Evolutionary conservation across 352 stramenopile genomes (phyloP), one percentile per base, ranked within the genome.

Genomic region (Globisporangium middletonii): DNA sequence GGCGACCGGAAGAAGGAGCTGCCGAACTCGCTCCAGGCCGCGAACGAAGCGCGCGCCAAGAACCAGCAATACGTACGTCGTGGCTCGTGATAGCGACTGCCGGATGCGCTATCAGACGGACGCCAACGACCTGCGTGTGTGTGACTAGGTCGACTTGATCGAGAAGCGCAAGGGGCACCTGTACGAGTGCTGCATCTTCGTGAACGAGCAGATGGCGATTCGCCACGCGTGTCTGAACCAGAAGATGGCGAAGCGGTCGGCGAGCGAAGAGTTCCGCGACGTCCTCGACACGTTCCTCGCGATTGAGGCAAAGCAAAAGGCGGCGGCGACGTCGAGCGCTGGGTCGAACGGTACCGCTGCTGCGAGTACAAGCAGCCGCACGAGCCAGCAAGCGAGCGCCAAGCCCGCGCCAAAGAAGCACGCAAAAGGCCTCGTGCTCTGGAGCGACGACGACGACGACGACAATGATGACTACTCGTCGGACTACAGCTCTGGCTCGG

Each of bases 191-290:
- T 74, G 69, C 42, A 83, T 93, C 52, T 65, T 52, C 13, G 67
- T 93, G 4, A 59, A 70, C 8, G 50, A 52, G 1, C 72, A 71
- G 0, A 33, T 84, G n/a, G 75, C 65, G 0, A 72, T 92, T 44
- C 82, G 75, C 8, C 75, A 78, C 12, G 66, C 79, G 5, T 89
- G 79, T 28, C 28, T 86, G 50, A 90, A 82, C 38, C 63, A 68
- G 45, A 93, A 88, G 61, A 79, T 88, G 63, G 80, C 83, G 0
- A 91, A 90, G 57, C 72, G 83, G 13, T 80, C 81, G 23, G 79
- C 83, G 11, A 85, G 73, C 28, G 83, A 93, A 62, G 68, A 72
- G 35, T 92, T 86, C 60, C 79, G 78, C 4, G 76, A 90, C 45
- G 66, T 87, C 8, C 19, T 93, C 19, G 76, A 86, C 18, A 64